Percentiles rank a stretch among this genome's conserved stretches.
phyloP scores from a whole-genome alignment of 768 basidiomycete genomes.

The Boletus pseudopeckii region DNA sequence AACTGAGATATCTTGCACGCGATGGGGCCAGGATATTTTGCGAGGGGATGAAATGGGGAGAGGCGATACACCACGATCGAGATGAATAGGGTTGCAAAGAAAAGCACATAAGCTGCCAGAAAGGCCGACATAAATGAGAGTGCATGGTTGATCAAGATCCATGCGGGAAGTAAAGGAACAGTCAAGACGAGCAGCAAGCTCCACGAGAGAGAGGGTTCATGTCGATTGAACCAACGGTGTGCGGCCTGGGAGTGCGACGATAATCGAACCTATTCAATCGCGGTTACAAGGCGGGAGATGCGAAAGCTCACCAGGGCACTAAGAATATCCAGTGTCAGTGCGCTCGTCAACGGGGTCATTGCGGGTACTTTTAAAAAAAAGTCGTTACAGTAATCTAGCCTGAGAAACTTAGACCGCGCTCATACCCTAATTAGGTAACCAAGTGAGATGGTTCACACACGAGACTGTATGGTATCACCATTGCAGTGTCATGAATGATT shows the following conservation, averaged over 20 bases:
- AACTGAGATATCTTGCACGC: conserved; percentile 31
- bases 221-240: conserved; percentile 16
- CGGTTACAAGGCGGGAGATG: background rate
- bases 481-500: no score
- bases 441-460: background rate
- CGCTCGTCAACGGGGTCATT: conserved; percentile 3
- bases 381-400: no score
- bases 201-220: conserved; percentile 18
- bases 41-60: conserved; percentile 38
- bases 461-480: no score
- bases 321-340: conserved; percentile 14
- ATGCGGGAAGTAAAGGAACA: conserved; percentile 13
- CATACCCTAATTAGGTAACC: conserved; percentile 5
- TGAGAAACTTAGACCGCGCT: background rate
- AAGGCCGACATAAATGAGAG: conserved; percentile 4
- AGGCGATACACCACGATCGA: conserved; percentile 36
- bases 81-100: conserved; percentile 17
- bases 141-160: conserved; percentile 6
- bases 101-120: conserved; percentile 13
- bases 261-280: background rate
- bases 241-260: conserved; percentile 1
- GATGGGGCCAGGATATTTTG: conserved; percentile 36
- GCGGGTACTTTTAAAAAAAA: background rate
- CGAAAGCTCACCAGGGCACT: conserved; percentile 16
- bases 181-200: conserved; percentile 8